Evolutionary conservation across 768 basidiomycete genomes (phyloP), one percentile per base, ranked within the genome.

Genomic region (Amanita pseudoporphyria): DNA sequence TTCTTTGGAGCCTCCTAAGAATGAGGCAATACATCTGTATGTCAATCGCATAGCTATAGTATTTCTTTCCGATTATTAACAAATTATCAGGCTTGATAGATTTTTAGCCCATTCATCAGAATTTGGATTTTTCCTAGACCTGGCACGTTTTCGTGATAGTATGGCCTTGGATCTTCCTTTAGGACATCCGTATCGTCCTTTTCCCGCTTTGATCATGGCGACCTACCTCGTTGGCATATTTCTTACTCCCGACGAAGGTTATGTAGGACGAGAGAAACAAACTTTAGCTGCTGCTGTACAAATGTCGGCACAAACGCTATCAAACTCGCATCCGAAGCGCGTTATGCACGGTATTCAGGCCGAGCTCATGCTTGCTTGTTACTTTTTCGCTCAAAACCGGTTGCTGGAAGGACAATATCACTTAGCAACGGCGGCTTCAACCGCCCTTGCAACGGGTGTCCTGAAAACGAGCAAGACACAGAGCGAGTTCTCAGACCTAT

Each of bases 121-220:
- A 43, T 62, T 81, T 36, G 79, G 78, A 0, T 76, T 84, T 51
- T 85, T 83, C 60, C 67, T 86, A 30, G 63, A 79, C 53, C 39
- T 64, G 3, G 54, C 63, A 5, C 72, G 78, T 3, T 77, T 84
- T 49, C 65, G 68, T 4, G 58, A 67, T 35, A 64, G 59, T 35
- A 65, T 60, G 19, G 57, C 69, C 6, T 61, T 67, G 9, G 54
- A 61, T 13, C 54, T 64, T 30, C 60, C 62, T 12, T 52, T 51
- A 21, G 63, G 69, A 55, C 48, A 70, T 70, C 55, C 48, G 6
- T 53, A 60, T 12, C 63, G 69, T 21, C 71, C 70, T 5, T 38
- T 68, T 2, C 66, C 69, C 3, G 72, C 71, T 0, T 60, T 78
- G 2, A 61, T 68, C 16, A 64, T 55, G 28, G 53, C 61, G 1